These are phyloP conservation scores for Phytopythium ostracodes DNA, from an alignment of 352 stramenopile species.

Conservation along the genomic window DNA sequence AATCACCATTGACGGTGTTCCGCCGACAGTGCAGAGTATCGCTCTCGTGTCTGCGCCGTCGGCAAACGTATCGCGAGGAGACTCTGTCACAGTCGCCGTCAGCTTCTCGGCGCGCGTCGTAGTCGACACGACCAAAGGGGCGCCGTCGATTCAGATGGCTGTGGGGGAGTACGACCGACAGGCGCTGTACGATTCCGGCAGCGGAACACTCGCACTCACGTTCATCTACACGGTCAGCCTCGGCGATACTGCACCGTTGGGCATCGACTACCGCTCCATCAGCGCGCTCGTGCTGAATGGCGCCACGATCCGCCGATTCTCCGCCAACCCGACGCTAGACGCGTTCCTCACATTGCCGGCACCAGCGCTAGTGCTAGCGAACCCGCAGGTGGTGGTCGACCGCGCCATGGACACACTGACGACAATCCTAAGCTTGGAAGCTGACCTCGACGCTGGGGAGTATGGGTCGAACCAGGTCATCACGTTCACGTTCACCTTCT, in stretches of 20 bases:
- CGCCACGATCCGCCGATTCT: slow-evolving; percentile 53
- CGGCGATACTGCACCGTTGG: slow-evolving; percentile 39
- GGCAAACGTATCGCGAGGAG: slow-evolving; percentile 32
- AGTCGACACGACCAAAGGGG: slow-evolving; percentile 48
- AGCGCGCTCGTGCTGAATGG: slow-evolving; percentile 55
- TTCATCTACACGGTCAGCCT: slow-evolving; percentile 70
- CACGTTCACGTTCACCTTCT: slow-evolving; percentile 60
- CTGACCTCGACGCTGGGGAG: slow-evolving; percentile 39
- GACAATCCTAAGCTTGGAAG: slow-evolving; percentile 36
- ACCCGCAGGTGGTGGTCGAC: slow-evolving; percentile 47
- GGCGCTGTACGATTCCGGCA: slow-evolving; percentile 56
- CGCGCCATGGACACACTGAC: slow-evolving; percentile 34
- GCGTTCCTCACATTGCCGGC: slow-evolving; percentile 47
- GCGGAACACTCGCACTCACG: slow-evolving; percentile 33
- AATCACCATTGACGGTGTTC: slow-evolving; percentile 46
- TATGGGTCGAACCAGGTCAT: slow-evolving; percentile 79
- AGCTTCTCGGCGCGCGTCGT: slow-evolving; percentile 60
- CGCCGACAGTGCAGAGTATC: slow-evolving; percentile 42
- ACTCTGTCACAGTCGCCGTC: slow-evolving; percentile 50
- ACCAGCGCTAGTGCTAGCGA: slow-evolving; percentile 33
- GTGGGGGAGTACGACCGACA: slow-evolving; percentile 63
- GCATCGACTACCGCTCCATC: slow-evolving; percentile 50
- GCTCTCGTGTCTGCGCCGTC: slow-evolving; percentile 28
- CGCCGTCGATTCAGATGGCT: slow-evolving; percentile 47
- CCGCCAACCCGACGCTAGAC: slow-evolving; percentile 43